These are phyloP conservation scores for Annona squamosa DNA, from an alignment of 164 flowering plant genomes.

Conservation along the genomic window DNA sequence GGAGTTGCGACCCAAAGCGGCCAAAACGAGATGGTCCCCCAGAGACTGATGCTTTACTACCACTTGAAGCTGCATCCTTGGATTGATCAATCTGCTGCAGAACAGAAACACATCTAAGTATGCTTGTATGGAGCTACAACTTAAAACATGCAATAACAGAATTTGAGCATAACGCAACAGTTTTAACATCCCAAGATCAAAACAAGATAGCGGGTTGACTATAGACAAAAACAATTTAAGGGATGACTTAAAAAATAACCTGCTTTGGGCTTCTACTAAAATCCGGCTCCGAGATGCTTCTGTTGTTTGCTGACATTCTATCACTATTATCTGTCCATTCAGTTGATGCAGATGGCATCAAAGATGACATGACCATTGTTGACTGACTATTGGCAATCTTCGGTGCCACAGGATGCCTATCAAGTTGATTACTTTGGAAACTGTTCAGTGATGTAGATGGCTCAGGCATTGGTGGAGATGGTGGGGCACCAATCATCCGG, in stretches of 20 bases:
- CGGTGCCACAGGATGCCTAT: constrained; percentile 32
- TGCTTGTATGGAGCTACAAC: neutral
- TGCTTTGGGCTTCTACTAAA: constrained; percentile 72
- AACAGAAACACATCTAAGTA: neutral
- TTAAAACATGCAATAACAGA: neutral
- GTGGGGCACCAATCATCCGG: constrained; percentile 86
- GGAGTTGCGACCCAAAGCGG: constrained; percentile 66
- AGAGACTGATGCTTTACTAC: constrained; percentile 38
- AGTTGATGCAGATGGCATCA: constrained; percentile 71
- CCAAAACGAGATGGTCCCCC: constrained; percentile 62
- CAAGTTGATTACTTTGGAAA: constrained; percentile 35
- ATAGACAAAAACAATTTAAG: neutral
- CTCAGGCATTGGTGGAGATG: constrained; percentile 30
- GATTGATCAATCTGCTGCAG: constrained; percentile 39
- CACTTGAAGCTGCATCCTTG: constrained; percentile 37
- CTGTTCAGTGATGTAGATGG: constrained; percentile 36
- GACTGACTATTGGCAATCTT: constrained; percentile 69
- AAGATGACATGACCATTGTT: constrained; percentile 68
- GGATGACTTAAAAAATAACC: constrained; percentile 23
- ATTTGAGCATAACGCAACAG: neutral
- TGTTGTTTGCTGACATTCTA: constrained; percentile 43
- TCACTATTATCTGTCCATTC: constrained; percentile 50
- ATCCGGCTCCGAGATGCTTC: constrained; percentile 96
- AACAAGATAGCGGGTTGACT: neutral
- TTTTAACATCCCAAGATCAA: neutral